These are phyloP conservation scores for Casuarina equisetifolia DNA, from an alignment of 306 rosid species.

Conservation along the genomic window DNA sequence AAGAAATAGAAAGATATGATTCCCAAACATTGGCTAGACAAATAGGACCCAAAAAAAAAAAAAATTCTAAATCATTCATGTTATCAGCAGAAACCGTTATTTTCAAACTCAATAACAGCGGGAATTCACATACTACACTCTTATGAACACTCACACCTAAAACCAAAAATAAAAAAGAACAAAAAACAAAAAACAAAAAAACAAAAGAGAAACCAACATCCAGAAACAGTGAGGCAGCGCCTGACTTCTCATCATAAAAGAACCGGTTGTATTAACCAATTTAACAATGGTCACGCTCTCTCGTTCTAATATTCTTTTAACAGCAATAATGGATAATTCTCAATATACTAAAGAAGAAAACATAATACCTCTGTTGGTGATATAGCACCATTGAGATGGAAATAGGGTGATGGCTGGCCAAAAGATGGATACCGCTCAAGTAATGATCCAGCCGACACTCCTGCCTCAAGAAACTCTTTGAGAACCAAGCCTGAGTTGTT, in stretches of 20 bases:
- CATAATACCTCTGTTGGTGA: constrained; percentile 52
- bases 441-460: constrained; percentile 53
- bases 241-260: not conserved
- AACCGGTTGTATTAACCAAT: not conserved
- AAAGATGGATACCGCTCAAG: constrained; percentile 59
- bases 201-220: constrained; percentile 1
- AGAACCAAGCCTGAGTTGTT: constrained; percentile 72
- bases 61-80: constrained; percentile 2
- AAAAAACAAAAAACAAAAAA: not conserved
- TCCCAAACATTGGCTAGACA: not conserved
- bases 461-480: constrained; percentile 73
- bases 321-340: not conserved
- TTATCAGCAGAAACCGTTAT: not conserved
- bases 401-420: constrained; percentile 55
- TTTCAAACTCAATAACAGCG: not conserved
- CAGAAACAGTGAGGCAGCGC: constrained; percentile 11
- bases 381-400: constrained; percentile 45
- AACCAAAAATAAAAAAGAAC: too few species aligned
- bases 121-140: not conserved
- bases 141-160: too few species aligned
- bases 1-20: not conserved
- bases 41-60: not conserved
- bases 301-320: not conserved
- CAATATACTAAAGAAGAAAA: not conserved
- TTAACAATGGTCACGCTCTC: not conserved